A percentile compares a stretch with the other conserved stretches of the same genome.
phyloP scores from a whole-genome alignment of 2,329 filamentous ascomycete species.

The Exutisphaerella laricina region DNA sequence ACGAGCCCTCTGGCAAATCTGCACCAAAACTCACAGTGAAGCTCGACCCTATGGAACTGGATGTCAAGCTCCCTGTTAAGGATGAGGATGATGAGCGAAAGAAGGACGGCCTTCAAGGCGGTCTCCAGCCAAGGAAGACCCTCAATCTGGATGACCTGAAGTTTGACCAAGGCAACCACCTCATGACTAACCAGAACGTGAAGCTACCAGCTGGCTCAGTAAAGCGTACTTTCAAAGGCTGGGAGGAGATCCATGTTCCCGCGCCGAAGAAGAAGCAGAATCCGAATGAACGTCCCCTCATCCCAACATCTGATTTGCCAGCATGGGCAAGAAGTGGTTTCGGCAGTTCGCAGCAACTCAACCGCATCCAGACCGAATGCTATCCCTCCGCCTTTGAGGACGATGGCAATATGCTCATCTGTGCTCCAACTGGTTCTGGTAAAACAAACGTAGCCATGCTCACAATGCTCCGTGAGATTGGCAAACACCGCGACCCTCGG shows the following conservation, averaged over 20 bases:
- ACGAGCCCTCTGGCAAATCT: slow-evolving; percentile 50
- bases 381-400: slow-evolving; percentile 85
- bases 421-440: slow-evolving; percentile 91
- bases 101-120: slow-evolving; percentile 69
- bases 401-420: slow-evolving; percentile 96
- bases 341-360: slow-evolving; percentile 77
- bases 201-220: slow-evolving; percentile 89
- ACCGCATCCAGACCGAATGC: slow-evolving; percentile 92
- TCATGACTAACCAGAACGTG: slow-evolving; percentile 99
- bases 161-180: slow-evolving; percentile 95
- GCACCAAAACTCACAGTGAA: slow-evolving; percentile 73
- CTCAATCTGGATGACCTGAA: slow-evolving; percentile 95
- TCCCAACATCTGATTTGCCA: slow-evolving; percentile 81
- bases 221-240: slow-evolving; percentile 93
- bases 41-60: slow-evolving; percentile 74
- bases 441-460: slow-evolving; percentile 99
- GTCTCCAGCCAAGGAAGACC: slow-evolving; percentile 75
- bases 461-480: slow-evolving; percentile 90
- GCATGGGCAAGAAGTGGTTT: slow-evolving; percentile 89
- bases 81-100: slow-evolving; percentile 50
- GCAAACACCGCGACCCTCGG: slow-evolving; percentile 81
- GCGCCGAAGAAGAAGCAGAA: slow-evolving; percentile 83
- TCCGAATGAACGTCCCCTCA: slow-evolving; percentile 65
- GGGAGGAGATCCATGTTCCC: slow-evolving; percentile 96
- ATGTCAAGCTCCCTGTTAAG: slow-evolving; percentile 40